Conservation (phyloP, 176 grass and related monocot species). For the Pontederia crassipes region DNA sequence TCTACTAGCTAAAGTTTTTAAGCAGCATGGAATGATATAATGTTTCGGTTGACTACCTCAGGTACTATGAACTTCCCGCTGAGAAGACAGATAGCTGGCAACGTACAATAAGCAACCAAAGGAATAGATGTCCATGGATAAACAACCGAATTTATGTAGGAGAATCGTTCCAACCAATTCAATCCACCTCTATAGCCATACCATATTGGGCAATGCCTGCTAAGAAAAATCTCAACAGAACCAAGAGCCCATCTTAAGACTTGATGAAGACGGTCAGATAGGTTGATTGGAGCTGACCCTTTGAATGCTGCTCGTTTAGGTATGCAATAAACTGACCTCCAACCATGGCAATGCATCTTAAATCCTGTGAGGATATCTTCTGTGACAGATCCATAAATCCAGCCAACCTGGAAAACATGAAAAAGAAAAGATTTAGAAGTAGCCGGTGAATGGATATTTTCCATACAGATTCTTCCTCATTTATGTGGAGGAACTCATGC, state of each 20-base stretch:
- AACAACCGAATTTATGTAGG: slow-evolving; percentile 40
- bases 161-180: slow-evolving; percentile 38
- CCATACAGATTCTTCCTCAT: not conserved
- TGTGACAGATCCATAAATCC: slow-evolving; percentile 46
- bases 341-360: slow-evolving; percentile 52
- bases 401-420: slow-evolving; percentile 26
- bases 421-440: not conserved
- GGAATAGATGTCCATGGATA: slow-evolving; percentile 52
- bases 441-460: not conserved
- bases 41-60: slow-evolving; percentile 16
- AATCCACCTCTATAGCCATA: slow-evolving; percentile 43
- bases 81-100: slow-evolving; percentile 43
- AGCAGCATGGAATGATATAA: too few relatives aligned
- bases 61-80: slow-evolving; percentile 45
- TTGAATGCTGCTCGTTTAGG: slow-evolving; percentile 43
- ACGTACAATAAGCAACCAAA: slow-evolving; percentile 36
- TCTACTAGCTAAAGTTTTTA: too few relatives aligned
- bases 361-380: slow-evolving; percentile 47
- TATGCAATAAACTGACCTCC: slow-evolving; percentile 46
- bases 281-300: slow-evolving; percentile 43
- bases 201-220: slow-evolving; percentile 55
- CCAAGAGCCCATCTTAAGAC: slow-evolving; percentile 44
- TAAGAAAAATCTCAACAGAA: slow-evolving; percentile 47
- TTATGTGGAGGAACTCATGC: too few relatives aligned
- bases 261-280: slow-evolving; percentile 44